These are phyloP conservation scores for Fusarium sulawesiense DNA, from an alignment of 2,329 filamentous ascomycete species.

Conservation along the genomic window DNA sequence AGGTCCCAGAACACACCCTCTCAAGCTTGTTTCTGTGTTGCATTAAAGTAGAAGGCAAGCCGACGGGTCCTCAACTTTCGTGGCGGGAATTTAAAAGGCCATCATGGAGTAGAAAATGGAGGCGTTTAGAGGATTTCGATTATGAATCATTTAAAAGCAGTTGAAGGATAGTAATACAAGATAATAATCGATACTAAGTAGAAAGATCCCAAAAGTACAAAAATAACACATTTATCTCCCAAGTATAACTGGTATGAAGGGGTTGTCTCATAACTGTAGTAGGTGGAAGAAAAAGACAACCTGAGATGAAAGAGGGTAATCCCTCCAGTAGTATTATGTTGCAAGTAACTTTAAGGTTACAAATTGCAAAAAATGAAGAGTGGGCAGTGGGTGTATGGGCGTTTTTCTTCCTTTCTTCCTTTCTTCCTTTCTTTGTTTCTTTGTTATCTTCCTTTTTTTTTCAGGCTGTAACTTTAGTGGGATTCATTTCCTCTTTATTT, in stretches of 20 bases:
- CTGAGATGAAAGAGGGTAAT: not conserved
- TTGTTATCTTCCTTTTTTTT: too few relatives aligned
- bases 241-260: not conserved
- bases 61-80: not conserved
- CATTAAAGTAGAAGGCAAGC: not conserved
- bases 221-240: not conserved
- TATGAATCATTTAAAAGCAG: not conserved
- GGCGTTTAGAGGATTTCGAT: not conserved
- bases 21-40: not conserved
- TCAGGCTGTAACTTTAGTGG: not conserved
- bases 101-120: not conserved
- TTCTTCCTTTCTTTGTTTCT: too few relatives aligned
- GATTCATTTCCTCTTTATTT: not conserved
- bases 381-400: not conserved
- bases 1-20: not conserved
- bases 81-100: too few relatives aligned
- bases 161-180: not conserved
- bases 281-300: not conserved
- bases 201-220: too few relatives aligned
- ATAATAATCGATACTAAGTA: not conserved
- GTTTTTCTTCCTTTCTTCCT: not conserved
- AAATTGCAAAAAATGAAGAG: not conserved
- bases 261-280: not conserved
- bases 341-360: not conserved
- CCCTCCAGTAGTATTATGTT: not conserved